Evolutionary conservation across 192 early-diverging fungal species (phyloP), one percentile per base, ranked within the genome.

Genomic region (Linnemannia zychae): DNA sequence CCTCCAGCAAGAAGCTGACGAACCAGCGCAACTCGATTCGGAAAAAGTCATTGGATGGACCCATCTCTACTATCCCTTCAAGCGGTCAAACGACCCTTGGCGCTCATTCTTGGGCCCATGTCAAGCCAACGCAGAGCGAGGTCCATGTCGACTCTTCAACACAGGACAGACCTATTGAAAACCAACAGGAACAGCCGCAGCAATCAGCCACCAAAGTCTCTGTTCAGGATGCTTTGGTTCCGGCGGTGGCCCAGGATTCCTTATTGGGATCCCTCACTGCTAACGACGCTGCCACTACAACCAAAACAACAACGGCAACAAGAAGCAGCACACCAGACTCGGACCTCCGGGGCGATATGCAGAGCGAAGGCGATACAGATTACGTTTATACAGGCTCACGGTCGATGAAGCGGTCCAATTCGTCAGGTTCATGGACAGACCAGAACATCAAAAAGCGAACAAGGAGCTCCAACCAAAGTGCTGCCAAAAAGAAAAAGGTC

Each of bases 401-500:
- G 18, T 68, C 74, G 7, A 20, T 52, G 34, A 76, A 82, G 71
- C 75, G 75, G 18, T 75, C 36, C 13, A 72, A 47, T 6, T 67
- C 81, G 1, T 72, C 81, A 12, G 72, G 49, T 37, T 47, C 22
- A 7, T 67, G 44, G 16, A 20, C 60, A 15, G 70, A 77, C 34
- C 60, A 70, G 22, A 40, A 16, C 22, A 52, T 31, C 20, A 82
- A 63, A 6, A 82, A 82, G 63, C 69, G 81, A 48, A 68, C 81
- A 22, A 71, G 75, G 49, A 73, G 60, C 13, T 48, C 57, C 31
- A 49, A 72, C 28, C 74, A 68, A 60, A 63, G 60, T 12, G 52
- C 69, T 15, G 38, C 34, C 69, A 76, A 77, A 20, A 76, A 74
- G 73, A 82, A 82, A 68, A 80, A 71, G 31, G 44, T 67, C 17